Base-by-base conservation (phyloP, 495 filamentous ascomycete genomes). In the Astrothelium subdiscretum region DNA sequence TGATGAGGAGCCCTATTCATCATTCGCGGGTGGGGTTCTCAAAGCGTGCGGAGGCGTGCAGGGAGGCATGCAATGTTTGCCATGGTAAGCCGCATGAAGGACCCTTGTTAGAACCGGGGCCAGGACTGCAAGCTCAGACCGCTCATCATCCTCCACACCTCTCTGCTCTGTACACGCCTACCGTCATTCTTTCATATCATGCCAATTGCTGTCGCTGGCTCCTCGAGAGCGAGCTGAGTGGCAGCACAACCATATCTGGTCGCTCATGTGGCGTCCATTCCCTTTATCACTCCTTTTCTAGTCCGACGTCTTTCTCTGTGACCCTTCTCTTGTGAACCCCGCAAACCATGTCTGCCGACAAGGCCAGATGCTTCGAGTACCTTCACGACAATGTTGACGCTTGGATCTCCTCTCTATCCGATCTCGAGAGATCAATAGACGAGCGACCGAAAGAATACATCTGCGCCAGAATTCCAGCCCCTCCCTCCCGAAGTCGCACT, bases 361-460 rank as follows among this genome's bases (percentile, higher is more conserved):
- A n/a, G 15, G 57, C 27, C 5, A 59, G 38, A 38, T 59, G 57
- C 31, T 59, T 59, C 57, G 35, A 59, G 48, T 61, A 42, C 62
- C 73, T 84, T 11, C 70, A 74, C 59, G 76, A 80, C 62, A 77
- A 85, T 79, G 64, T 90, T 4, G 88, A 88, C 24, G 73, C 81
- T 62, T 91, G 88, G 89, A 79, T 85, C 48, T 75, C 72, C 63
- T 80, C 80, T 48, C 76, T 91, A 57, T 72, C 77, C 44, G 83
- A 90, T 67, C 85, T 91, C 38, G 80, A 83, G 38, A 77, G 80
- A 63, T 87, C 85, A 72, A 85, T 90, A 71, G 72, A 79, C 43
- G 87, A 90, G 72, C 59, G 59, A 31, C 59, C 32, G 4, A 48
- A 61, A 31, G 59, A 60, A 22, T 42, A 42, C 40, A 31, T 29